Conservation (phyloP, 768 basidiomycete species). For the Collybia nuda region DNA sequence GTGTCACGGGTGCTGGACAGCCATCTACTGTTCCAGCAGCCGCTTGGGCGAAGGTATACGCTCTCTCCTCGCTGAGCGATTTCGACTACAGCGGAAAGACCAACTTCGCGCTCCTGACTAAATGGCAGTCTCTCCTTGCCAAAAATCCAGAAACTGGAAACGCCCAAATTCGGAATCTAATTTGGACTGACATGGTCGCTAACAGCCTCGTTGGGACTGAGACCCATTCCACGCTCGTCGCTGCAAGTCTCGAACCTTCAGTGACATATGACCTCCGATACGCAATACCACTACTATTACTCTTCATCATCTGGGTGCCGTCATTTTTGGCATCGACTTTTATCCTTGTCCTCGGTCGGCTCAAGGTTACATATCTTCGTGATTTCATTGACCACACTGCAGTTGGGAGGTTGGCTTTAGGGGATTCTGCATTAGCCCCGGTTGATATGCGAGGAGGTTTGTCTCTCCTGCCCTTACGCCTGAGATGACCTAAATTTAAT, state of each 20-base stretch:
- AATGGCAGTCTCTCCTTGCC: constrained; percentile 12
- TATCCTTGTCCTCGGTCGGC: constrained; percentile 7
- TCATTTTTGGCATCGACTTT: constrained; percentile 4
- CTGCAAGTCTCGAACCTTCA: constrained; percentile 5
- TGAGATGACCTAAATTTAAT: too few species aligned
- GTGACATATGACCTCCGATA: constrained; percentile 12
- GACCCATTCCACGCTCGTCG: constrained; percentile 2
- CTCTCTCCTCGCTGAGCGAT: background rate
- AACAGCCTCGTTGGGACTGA: constrained; percentile 14
- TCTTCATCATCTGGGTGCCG: constrained; percentile 12
- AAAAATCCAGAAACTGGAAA: constrained; percentile 11
- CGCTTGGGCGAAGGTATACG: constrained; percentile 4
- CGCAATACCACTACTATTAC: constrained; percentile 12
- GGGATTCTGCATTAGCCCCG: constrained; percentile 4
- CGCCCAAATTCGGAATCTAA: constrained; percentile 12
- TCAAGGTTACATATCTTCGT: constrained; percentile 9
- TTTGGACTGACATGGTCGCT: constrained; percentile 18
- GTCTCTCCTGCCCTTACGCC: too few species aligned
- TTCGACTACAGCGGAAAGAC: constrained; percentile 7
- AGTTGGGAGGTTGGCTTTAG: constrained; percentile 11
- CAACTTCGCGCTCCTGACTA: constrained; percentile 11
- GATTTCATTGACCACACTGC: constrained; percentile 17
- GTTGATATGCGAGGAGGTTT: too few species aligned
- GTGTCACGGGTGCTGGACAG: background rate
- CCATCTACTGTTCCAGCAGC: constrained; percentile 5